Percentiles rank a stretch among this genome's conserved stretches.
Conservation (phyloP, 345 rosid genomes). For the Conringia planisiliqua region DNA sequence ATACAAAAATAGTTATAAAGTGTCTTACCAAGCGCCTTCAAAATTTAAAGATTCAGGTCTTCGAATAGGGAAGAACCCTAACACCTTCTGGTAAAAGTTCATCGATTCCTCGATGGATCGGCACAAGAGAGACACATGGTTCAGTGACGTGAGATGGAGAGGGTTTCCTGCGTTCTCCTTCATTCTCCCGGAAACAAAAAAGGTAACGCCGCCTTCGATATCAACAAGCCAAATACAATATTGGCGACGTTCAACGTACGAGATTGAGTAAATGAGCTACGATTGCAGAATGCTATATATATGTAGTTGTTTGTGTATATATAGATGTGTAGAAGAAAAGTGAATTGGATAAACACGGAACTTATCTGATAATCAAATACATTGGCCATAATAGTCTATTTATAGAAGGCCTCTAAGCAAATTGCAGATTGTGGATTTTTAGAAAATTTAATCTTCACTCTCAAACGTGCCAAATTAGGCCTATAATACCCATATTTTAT, state of each 20-base stretch:
- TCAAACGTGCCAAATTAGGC: not conserved
- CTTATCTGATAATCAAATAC: slow-evolving; percentile 10
- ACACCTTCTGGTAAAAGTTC: slow-evolving; percentile 58
- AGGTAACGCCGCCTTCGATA: not conserved
- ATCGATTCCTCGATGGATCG: slow-evolving; percentile 61
- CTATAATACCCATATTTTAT: not conserved
- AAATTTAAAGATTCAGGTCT: slow-evolving; percentile 69
- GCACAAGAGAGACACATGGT: slow-evolving; percentile 69
- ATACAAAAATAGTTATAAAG: not conserved
- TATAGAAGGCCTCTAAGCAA: not conserved
- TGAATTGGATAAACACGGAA: not conserved
- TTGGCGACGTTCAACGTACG: slow-evolving; percentile 7
- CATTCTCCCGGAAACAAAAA: not conserved
- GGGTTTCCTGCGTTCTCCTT: slow-evolving; percentile 47
- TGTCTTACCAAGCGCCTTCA: slow-evolving; percentile 68
- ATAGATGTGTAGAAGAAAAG: not conserved
- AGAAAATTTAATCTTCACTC: not conserved
- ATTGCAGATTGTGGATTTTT: not conserved
- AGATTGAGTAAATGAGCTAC: not conserved
- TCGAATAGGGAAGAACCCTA: slow-evolving; percentile 66
- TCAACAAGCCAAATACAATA: not conserved
- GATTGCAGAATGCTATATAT: not conserved
- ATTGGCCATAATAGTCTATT: slow-evolving; percentile 1
- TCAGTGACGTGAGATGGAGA: slow-evolving; percentile 56
- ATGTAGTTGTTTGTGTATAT: not conserved